Base-by-base conservation (phyloP, 1,139 yeast genomes). In the Pichia kudriavzevii region DNA sequence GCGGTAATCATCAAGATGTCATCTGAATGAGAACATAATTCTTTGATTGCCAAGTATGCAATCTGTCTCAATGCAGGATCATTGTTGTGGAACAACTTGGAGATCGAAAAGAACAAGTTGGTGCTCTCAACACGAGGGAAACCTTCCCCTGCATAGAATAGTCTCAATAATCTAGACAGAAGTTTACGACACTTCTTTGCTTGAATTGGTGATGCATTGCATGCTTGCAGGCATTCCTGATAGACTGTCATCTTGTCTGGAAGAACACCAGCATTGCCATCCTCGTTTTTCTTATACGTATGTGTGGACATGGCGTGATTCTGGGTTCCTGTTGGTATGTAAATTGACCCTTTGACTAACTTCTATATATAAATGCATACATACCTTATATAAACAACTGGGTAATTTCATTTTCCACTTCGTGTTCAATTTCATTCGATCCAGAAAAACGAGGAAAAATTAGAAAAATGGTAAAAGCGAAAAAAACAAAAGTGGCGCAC, bases 1-100 rank as follows among this genome's bases (percentile, higher is more conserved):
- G 96, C 84, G 22, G 98, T 91, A 22, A 91, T 96, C 97, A 91
- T 93, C 60, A 91, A 74, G 37, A 85, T 85, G 61, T 91, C 96
- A 50, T 85, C 87, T 13, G 96, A 85, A 39, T 82, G 74, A 13
- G 79, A 63, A 29, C 91, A 74, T 44, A 91, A 72, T 59, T 88
- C 97, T 64, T 91, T 91, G 59, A 88, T 87, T 14, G 96, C 88
- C 58, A 91, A 68, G 56, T 91, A 91, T 22, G 88, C 95, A 68
- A 84, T 73, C 62, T 91, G 99, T 60, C 98, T 79, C 56, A 91
- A 72, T 2, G 95, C 74, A 25, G 82, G 79, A 57, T 87, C 94
- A 59, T 79, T 84, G 61, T 91, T 95, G 58, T 91, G 98, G 58
- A 91, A 91, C 52, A 91, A 69, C 64, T 91, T 88, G 34, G 96